Base-by-base conservation (phyloP, 352 stramenopile genomes). In the Globisporangium carolinianum region DNA sequence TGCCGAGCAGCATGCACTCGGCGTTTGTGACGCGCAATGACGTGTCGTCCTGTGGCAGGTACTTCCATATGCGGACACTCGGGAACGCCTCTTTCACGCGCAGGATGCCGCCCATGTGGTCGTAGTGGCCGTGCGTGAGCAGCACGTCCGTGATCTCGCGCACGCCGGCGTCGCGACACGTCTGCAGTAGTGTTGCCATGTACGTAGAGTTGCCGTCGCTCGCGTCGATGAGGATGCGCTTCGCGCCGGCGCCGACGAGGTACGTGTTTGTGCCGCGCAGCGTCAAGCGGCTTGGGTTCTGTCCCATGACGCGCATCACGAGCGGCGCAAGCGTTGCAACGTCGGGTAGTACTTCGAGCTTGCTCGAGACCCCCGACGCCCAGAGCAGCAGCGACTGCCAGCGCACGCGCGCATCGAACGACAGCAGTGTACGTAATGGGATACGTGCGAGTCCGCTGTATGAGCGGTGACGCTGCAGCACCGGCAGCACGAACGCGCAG, bases 261-360 rank as follows among this genome's bases (percentile, higher is more conserved):
- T 97, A 97, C 51, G 86, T 93, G 66, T 97, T 97, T 8, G 88
- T 97, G 39, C 90, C 91, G 24, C 76, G 68, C 5, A 98, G 66
- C 35, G 90, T 97, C 73, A 97, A 90, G 36, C 82, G 69, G 41
- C 89, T 89, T 17, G 89, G 86, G 61, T 97, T 97, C 24, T 79
- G 66, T 12, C 87, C 89, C 10, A 97, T 60, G 5, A 97, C 68
- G 12, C 84, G 81, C 38, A 95, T 51, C 12, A 95, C 76, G 14
- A 67, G 55, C 3, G 69, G 63, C 42, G 80, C 63, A 15, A 95
- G 46, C 49, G 51, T 47, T 2, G 64, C 72, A 0, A 91, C 73
- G 35, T 71, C 60, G 0, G 81, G 60, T 3, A 88, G 65, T 18
- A 50, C 43, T 39, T 70, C 65, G 24, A 86, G 70, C 35, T 41